Evolutionary conservation across 176 grass and related monocot genomes (phyloP), one percentile per base, ranked within the genome.

Genomic region (Oryza punctata): DNA sequence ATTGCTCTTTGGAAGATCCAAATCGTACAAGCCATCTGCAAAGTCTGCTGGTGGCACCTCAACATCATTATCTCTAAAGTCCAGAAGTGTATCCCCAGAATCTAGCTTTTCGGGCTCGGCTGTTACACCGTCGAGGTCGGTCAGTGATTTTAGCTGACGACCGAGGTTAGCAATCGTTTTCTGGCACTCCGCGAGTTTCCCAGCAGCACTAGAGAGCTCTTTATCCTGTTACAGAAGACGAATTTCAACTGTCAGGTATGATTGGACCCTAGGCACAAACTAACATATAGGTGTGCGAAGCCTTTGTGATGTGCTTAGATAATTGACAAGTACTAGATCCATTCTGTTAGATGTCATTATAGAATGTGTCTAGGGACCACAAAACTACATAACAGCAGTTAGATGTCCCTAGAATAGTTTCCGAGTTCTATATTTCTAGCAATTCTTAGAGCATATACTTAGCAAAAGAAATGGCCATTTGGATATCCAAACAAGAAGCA

Each of bases 91-190:
- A 15, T 76, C 78, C n/a, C 33, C 83, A 59, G 73, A 7, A 65
- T 86, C 88, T 15, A 74, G 67, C 28, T 66, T 84, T 52, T 75
- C 90, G 25, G 82, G 64, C 35, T 84, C 82, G 0, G 86, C 2
- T n/a, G 37, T 35, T 14, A 92, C 57, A 3, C 70, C 61, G 12
- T 99, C 91, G 7, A 96, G 30, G 47, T 87, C 78, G 14, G 97
- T 99, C 33, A 99, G 81, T 1, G 89, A 99, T 85, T 96, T 94
- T 30, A 99, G 86, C 70, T 99, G 97, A 16, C 76, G 91, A 28
- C 91, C 91, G 0, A 99, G 93, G 73, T 94, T 96, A 5, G 97
- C 93, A 0, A 99, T 99, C 14, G 97, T 99, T 87, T 92, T 99
- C 75, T 99, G 97, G 82, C 97, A 99, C 84, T 99, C 97, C 0